Evolutionary conservation across 2,329 filamentous ascomycete genomes (phyloP).

Genomic region (Rosellinia necatrix): DNA sequence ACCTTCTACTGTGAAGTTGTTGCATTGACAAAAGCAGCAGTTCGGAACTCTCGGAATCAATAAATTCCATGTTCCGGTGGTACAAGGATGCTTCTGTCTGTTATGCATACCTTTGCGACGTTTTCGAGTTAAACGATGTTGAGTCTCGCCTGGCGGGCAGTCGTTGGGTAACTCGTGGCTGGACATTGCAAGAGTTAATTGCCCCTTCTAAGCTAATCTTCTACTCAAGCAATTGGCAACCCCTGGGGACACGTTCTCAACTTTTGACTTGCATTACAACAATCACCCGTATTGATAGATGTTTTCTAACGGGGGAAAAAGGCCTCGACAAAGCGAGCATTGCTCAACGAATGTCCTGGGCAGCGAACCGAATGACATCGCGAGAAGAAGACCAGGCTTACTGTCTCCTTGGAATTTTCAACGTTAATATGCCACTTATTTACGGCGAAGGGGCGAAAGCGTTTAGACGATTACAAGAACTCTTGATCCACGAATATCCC

Average conservation of each 20-base stretch:
- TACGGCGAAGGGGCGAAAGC: slow-evolving; percentile 13
- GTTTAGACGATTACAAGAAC: background rate
- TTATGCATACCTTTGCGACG: slow-evolving; percentile 14
- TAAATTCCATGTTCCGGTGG: slow-evolving; percentile 18
- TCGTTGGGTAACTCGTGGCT: slow-evolving; percentile 10
- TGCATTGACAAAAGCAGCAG: slow-evolving; percentile 13
- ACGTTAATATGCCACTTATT: slow-evolving; percentile 9
- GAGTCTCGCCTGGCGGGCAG: background rate
- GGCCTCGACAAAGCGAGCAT: slow-evolving; percentile 1
- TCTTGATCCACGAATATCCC: background rate
- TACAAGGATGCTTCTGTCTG: slow-evolving; percentile 2
- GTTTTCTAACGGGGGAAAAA: background rate
- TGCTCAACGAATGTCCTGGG: slow-evolving; percentile 15
- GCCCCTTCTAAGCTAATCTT: slow-evolving; percentile 9
- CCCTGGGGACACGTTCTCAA: background rate
- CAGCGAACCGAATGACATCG: background rate
- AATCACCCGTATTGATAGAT: background rate
- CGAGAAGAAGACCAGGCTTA: slow-evolving; percentile 13
- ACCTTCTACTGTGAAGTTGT: slow-evolving; percentile 10
- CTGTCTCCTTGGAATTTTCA: slow-evolving; percentile 11
- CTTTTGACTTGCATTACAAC: background rate
- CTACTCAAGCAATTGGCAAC: background rate
- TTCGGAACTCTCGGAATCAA: slow-evolving; percentile 5
- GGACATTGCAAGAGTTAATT: slow-evolving; percentile 20
- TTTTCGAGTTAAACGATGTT: background rate